Evolutionary conservation across 2,329 filamentous ascomycete species (phyloP), one percentile per base, ranked within the genome.

Genomic region (Neopestalotiopsis clavispora): DNA sequence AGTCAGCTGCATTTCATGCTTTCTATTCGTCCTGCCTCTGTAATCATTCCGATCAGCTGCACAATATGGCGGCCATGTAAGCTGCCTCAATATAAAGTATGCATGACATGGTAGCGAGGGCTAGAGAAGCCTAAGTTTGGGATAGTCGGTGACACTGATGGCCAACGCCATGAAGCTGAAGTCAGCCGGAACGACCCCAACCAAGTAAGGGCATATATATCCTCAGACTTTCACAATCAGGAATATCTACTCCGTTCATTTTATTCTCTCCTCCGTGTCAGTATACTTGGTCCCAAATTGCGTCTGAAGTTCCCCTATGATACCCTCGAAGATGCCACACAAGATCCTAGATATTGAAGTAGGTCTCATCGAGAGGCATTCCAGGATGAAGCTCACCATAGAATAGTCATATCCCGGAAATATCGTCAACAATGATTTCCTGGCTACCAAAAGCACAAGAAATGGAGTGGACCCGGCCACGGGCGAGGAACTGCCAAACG

Each of bases 381-480:
- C 45, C n/a, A 20, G 45, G 9, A 10, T n/a, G 7, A n/a, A n/a
- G 45, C 45, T 52, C 17, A 52, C 6, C 4, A 9, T 17, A 52
- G 17, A 14, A 62, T 59, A 62, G 59, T n/a, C 59, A n/a, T 69
- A 58, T 14, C 68, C 64, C 7, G 68, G 68, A 49, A 69, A 69
- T 45, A 67, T 69, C 42, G 63, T 69, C 52, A 69, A 69, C 58
- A 67, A 67, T 56, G 68, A 67, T 17, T 49, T 69, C 34, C 32
- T 69, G 38, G 23, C 38, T 5, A 63, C 62, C 4, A 9, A 14
- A 10, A 49, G 63, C 20, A 68, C 67, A 6, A 34, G 69, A 30
- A 56, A 65, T 45, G 17, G n/a, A 13, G 45, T 69, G 12, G 79
- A 82, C 72, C 80, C 80, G 2, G 74, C 76, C 17, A 82, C 77